phyloP scores from a whole-genome alignment of 257 asterid genomes.

The Solanum tarijense region DNA sequence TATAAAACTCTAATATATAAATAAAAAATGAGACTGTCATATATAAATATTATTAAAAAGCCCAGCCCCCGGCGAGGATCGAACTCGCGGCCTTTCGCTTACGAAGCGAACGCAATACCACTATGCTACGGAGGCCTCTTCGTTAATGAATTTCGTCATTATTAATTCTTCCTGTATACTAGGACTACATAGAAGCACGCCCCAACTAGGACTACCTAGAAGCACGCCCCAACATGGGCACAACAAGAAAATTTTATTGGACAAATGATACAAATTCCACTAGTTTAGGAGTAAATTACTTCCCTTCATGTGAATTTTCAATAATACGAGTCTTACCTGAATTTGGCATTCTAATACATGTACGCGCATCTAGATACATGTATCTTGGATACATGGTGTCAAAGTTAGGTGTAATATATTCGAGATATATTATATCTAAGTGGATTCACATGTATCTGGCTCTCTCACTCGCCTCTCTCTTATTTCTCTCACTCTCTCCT shows the following conservation, averaged over 20 bases:
- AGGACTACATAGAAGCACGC: no score
- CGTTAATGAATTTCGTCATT: background rate
- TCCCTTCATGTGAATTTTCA: background rate
- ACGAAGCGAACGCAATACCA: slow-evolving; percentile 99
- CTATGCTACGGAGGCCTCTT: slow-evolving; percentile 84
- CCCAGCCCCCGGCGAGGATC: slow-evolving; percentile 95
- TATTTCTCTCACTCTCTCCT: background rate
- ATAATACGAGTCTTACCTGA: no score
- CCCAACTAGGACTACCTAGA: no score
- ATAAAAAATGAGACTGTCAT: no score
- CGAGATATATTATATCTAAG: background rate
- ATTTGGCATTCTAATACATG: background rate
- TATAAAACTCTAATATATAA: no score
- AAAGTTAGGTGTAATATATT: no score
- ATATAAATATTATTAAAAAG: no score
- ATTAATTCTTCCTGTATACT: fast-evolving
- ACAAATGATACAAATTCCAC: background rate
- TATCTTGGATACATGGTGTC: background rate
- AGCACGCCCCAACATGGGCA: background rate
- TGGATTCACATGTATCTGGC: background rate
- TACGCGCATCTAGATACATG: background rate
- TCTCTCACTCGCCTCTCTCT: background rate
- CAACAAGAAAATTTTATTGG: background rate
- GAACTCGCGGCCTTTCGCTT: slow-evolving; percentile 99
- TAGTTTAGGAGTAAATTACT: background rate